A percentile compares a stretch with the other conserved stretches of the same genome.
Conservation (phyloP, 2,329 filamentous ascomycete genomes). For the Fusarium vanettenii region DNA sequence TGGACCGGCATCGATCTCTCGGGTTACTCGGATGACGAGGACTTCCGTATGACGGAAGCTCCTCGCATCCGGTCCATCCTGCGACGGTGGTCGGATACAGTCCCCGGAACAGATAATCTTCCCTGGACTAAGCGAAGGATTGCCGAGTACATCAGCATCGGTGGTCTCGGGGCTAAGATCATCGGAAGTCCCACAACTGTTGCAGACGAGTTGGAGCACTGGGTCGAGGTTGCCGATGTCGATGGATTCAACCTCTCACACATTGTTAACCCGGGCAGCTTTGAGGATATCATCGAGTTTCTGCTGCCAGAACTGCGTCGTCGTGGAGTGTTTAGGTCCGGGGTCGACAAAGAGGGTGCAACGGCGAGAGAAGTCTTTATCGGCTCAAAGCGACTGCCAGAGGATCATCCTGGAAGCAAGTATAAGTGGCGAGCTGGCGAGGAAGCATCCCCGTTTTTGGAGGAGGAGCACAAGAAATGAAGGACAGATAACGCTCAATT, state of each 20-base stretch:
- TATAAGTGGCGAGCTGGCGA: constrained; percentile 8
- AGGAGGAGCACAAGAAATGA: neutral
- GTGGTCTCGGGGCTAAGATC: constrained; percentile 46
- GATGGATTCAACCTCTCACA: neutral
- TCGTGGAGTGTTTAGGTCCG: neutral
- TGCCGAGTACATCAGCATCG: constrained; percentile 65
- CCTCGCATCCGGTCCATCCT: neutral
- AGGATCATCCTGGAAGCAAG: constrained; percentile 2
- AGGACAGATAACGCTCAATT: neutral
- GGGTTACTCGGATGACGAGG: neutral
- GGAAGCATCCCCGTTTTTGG: neutral
- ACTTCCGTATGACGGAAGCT: neutral
- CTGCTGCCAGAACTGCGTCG: neutral
- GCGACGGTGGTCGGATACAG: neutral
- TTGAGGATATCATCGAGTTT: neutral
- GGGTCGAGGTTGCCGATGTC: neutral
- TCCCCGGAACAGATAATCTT: constrained; percentile 40
- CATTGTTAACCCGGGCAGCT: neutral
- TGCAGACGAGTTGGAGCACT: neutral
- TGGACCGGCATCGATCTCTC: neutral
- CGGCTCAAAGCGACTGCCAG: constrained; percentile 9
- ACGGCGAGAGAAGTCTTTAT: constrained; percentile 2
- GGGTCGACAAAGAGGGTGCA: neutral
- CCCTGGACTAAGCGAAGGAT: constrained; percentile 68
- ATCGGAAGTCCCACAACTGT: constrained; percentile 21